Base-by-base conservation (phyloP, 2,329 filamentous ascomycete genomes). In the Drechmeria coniospora region DNA sequence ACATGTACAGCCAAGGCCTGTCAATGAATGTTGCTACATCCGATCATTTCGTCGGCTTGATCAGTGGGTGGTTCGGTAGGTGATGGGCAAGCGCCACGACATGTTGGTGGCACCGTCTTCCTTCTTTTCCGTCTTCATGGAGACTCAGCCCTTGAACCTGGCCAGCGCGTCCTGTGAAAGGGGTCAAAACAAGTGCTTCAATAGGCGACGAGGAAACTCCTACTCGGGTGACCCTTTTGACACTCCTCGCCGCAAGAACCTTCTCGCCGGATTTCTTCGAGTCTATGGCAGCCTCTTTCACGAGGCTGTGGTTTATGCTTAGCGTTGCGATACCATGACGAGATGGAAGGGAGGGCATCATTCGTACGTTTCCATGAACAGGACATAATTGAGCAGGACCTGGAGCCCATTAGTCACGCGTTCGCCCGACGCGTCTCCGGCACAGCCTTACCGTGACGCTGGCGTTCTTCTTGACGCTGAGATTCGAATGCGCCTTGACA, bases 351-450 rank as follows among this genome's bases (percentile, higher is more conserved):
- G 10, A 2, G 7, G 15, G 8, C 5, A 6, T 15, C 21, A 13
- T 11, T 5, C 59, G 28, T 51, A 71, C 68, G 58, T 63, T 46
- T 74, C 65, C 68, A 92, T 76, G 41, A 92, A 92, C 2, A 90
- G 62, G 37, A 81, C 69, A 38, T 92, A 92, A 46, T 90, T 74
- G 32, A 92, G 63, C 43, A 81, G 92, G 36, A 92, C 77, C 82
- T 90, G 39, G 23, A n/a, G 16, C 10, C 34, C 6, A 38, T 56
- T 29, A 51, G 45, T 26, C 19, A 21, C 30, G 27, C 27, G 33
- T 24, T 15, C 17, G 17, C 13, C 21, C 27, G 37, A 41, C 33
- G 29, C 24, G 34, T 16, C 15, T 32, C 24, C 18, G 27, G 25
- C 20, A 42, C 12, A 17, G 20, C 9, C 68, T 34, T 55, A 92